phyloP scores from a whole-genome alignment of 2,329 filamentous ascomycete species.

The Shiraia bambusicola region DNA sequence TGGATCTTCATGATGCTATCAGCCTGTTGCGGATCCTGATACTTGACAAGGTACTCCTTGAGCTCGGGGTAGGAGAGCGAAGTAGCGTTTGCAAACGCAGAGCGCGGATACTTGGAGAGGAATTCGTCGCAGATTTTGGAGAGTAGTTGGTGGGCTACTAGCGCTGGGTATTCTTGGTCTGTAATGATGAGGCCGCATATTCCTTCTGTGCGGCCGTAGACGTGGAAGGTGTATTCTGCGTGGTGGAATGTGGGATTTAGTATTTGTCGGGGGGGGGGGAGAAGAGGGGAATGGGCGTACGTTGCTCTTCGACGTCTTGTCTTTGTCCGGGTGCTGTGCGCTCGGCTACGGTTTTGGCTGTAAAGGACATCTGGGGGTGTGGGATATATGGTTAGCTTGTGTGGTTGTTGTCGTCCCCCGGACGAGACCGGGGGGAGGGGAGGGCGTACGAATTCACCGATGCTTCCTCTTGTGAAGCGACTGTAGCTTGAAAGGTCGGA shows the following conservation, averaged over 20 bases:
- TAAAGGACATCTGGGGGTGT: constrained; percentile 75
- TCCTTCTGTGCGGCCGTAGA: constrained; percentile 49
- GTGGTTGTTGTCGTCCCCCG: background rate
- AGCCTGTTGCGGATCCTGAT: constrained; percentile 84
- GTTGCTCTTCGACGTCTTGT: constrained; percentile 82
- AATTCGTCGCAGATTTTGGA: constrained; percentile 89
- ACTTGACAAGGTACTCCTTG: constrained; percentile 74
- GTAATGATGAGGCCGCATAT: constrained; percentile 51
- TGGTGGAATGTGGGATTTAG: too few relatives aligned
- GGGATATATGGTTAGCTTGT: constrained; percentile 13
- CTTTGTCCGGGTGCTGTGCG: constrained; percentile 77
- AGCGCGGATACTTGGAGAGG: constrained; percentile 70
- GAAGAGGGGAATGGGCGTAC: too few relatives aligned
- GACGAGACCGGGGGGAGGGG: background rate
- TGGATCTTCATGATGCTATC: constrained; percentile 96
- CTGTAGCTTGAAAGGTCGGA: constrained; percentile 78
- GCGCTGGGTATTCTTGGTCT: constrained; percentile 58
- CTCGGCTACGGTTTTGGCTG: constrained; percentile 84
- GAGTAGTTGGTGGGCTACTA: constrained; percentile 83
- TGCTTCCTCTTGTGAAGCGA: constrained; percentile 66
- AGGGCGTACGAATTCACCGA: constrained; percentile 29
- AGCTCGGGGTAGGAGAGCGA: constrained; percentile 64
- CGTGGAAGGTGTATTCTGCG: constrained; percentile 64
- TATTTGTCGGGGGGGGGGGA: too few relatives aligned
- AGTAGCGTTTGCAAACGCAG: constrained; percentile 69